Base-by-base conservation (phyloP, 345 rosid species). In the Arabis alpina region DNA sequence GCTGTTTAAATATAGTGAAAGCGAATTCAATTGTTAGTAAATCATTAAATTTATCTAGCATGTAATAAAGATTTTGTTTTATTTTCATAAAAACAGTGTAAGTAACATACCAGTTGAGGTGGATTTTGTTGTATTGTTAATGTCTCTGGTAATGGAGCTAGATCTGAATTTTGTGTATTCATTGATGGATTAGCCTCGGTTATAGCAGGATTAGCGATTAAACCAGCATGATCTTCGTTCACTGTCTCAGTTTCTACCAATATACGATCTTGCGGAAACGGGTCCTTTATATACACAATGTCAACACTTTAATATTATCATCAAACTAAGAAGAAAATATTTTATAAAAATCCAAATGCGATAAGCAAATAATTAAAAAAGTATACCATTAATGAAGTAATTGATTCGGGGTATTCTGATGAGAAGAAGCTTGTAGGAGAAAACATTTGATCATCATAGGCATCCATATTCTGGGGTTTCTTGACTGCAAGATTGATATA, bases 71-170 rank as follows among this genome's bases (percentile, higher is more conserved):
- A 34, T n/a, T 8, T 8, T 34, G 2, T 23, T 3, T 34, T 36
- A 30, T 30, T 23, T 23, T 1, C 5, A 37, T 24, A 2, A 36
- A 51, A 68, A 36, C 2, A 47, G 9, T 45, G 37, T 19, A 49
- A 39, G 14, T 50, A 70, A 23, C 53, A 51, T 61, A 71, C 68
- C 53, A 42, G 5, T 34, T 52, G 39, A 23, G 47, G 49, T 62
- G 69, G 41, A 62, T 14, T 8, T 54, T 44, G 41, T 13, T 27
- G 14, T 10, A 47, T 30, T 14, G 70, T 54, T 62, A 45, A 25
- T 62, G 63, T 23, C 19, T 71, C 56, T 39, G 63, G 69, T 32
- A 3, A 9, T 44, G 48, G 49, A 48, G 4, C 0, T 71, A 53
- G 40, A 41, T 25, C 27, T 54, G 54, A 10, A 5, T 25, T 14